Evolutionary conservation across 257 asterid species (phyloP).

Genomic region (Primulina tabacum): DNA sequence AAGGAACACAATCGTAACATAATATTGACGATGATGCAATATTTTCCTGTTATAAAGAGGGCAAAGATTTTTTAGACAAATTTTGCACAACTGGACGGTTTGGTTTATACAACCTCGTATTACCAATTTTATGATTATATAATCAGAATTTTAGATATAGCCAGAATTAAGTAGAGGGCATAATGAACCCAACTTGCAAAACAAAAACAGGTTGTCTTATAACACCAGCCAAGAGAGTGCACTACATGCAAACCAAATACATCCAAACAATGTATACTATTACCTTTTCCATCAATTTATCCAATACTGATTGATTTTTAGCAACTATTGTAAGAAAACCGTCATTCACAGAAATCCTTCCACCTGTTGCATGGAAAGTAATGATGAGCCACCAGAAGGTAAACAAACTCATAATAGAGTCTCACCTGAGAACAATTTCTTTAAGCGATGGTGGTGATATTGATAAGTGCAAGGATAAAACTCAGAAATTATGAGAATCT

Average conservation of each 20-base stretch:
- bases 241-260: constrained; percentile 10
- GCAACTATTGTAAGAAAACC: constrained; percentile 79
- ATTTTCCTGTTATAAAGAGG: neutral
- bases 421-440: constrained; percentile 19
- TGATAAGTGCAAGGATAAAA: neutral
- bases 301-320: constrained; percentile 71
- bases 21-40: neutral
- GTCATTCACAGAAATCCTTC: constrained; percentile 75
- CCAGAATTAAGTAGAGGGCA: constrained; percentile 7
- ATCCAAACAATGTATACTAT: constrained; percentile 10
- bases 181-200: constrained; percentile 16
- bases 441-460: neutral
- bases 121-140: constrained; percentile 6
- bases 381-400: neutral
- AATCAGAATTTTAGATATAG: neutral
- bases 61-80: neutral
- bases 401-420: constrained; percentile 7
- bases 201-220: constrained; percentile 14
- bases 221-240: constrained; percentile 16
- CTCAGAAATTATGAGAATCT: neutral
- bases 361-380: constrained; percentile 52
- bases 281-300: constrained; percentile 85
- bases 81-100: constrained; percentile 8
- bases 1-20: neutral
- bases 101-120: neutral